These are phyloP conservation scores for Irpex rosettiformis DNA, from an alignment of 1,284 basidiomycete species.

Conservation along the genomic window DNA sequence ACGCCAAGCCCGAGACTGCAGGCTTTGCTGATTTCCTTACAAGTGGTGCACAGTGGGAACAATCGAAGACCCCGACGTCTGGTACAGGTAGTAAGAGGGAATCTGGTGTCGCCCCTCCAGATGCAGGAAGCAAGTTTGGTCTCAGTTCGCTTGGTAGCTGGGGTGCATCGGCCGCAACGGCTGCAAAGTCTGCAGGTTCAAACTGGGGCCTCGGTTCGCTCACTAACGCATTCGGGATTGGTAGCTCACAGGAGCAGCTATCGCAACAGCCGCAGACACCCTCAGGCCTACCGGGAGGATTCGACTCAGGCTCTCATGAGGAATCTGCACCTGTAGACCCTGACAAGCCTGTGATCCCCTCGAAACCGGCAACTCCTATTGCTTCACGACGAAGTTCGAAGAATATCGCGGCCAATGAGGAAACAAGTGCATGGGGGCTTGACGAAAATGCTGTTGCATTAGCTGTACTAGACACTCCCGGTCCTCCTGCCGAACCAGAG, in stretches of 20 bases:
- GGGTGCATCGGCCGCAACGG: neutral
- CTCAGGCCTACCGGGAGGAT: slow-evolving; percentile 3
- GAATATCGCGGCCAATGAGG: slow-evolving; percentile 7
- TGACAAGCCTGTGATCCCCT: neutral
- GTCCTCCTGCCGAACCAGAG: neutral
- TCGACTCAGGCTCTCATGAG: neutral
- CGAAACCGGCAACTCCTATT: neutral
- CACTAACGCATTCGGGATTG: slow-evolving; percentile 5
- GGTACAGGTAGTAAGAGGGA: slow-evolving; percentile 4
- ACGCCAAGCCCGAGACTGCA: slow-evolving; percentile 5
- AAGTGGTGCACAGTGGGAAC: slow-evolving; percentile 3
- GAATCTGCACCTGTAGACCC: slow-evolving; percentile 5
- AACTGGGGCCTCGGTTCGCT: slow-evolving; percentile 6
- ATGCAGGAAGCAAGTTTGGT: slow-evolving; percentile 1
- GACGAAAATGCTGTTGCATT: slow-evolving; percentile 7
- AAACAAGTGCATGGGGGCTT: neutral
- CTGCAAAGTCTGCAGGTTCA: neutral
- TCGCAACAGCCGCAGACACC: neutral
- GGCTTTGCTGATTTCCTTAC: slow-evolving; percentile 10
- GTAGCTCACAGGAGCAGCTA: neutral
- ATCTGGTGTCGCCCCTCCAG: neutral
- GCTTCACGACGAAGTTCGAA: slow-evolving; percentile 12
- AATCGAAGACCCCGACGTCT: neutral
- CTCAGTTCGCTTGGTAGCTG: neutral
- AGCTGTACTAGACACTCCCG: slow-evolving; percentile 15